Percentiles rank a stretch among this genome's conserved stretches.
phyloP scores from a whole-genome alignment of 2,329 filamentous ascomycete species.

The Coleophoma eucalyptorum region DNA sequence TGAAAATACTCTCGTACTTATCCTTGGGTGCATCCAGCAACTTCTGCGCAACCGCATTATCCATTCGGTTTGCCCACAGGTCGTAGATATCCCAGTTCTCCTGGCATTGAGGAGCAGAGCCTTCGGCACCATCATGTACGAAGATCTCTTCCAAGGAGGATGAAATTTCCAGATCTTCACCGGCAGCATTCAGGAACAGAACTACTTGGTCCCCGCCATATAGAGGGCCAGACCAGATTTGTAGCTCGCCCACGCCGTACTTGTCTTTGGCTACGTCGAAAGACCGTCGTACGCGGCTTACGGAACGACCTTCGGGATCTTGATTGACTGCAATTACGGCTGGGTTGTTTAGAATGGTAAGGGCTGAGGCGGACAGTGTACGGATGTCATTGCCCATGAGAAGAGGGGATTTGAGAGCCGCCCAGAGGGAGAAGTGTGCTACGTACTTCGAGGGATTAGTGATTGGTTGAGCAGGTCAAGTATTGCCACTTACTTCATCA shows the following conservation, averaged over 20 bases:
- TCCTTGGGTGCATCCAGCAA: conserved; percentile 33
- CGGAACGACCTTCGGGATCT: conserved; percentile 13
- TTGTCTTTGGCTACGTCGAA: conserved; percentile 1
- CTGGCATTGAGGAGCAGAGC: conserved; percentile 32
- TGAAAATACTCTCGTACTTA: not conserved
- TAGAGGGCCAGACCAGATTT: conserved; percentile 3
- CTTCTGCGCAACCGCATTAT: conserved; percentile 31
- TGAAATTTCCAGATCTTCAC: conserved; percentile 35
- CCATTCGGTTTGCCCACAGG: conserved; percentile 48
- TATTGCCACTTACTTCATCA: conserved; percentile 17
- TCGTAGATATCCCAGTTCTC: conserved; percentile 45
- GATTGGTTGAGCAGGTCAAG: conserved; percentile 10
- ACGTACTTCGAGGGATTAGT: conserved; percentile 7
- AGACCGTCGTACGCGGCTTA: conserved; percentile 4
- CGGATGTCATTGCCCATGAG: conserved; percentile 17
- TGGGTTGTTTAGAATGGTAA: conserved; percentile 17
- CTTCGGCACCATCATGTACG: conserved; percentile 35
- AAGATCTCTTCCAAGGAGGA: conserved; percentile 46
- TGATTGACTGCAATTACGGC: conserved; percentile 16
- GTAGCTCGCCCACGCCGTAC: not conserved
- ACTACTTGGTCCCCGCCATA: conserved; percentile 31
- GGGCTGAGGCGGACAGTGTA: conserved; percentile 6
- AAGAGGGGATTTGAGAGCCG: conserved; percentile 15
- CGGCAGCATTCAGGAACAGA: conserved; percentile 40
- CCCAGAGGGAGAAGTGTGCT: conserved; percentile 18